Conservation (phyloP, 2,329 filamentous ascomycete species). For the Blumeria hordei region DNA sequence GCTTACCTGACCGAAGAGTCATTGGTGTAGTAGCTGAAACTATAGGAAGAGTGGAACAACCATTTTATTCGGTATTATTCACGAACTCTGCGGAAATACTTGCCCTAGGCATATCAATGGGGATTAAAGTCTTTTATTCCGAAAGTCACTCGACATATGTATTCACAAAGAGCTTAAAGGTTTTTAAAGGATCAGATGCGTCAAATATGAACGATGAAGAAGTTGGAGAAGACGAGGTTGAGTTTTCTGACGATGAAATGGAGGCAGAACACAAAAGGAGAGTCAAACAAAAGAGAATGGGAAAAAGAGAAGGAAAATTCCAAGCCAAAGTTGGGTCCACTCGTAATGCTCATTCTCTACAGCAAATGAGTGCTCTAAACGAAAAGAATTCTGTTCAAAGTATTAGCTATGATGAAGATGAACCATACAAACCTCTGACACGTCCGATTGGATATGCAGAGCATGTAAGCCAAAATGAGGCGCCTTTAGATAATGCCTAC, state of each 20-base stretch:
- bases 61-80: constrained; percentile 66
- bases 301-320: constrained; percentile 28
- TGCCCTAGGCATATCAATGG: constrained; percentile 40
- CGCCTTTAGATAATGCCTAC: constrained; percentile 17
- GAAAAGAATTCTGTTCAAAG: constrained; percentile 16
- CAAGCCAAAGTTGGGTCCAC: constrained; percentile 18
- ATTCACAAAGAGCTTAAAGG: constrained; percentile 61
- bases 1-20: constrained; percentile 47
- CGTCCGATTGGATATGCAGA: constrained; percentile 38
- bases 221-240: constrained; percentile 59
- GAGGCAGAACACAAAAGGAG: constrained; percentile 60
- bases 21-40: constrained; percentile 69
- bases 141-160: constrained; percentile 57
- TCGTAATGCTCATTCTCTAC: constrained; percentile 16
- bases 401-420: constrained; percentile 45
- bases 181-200: constrained; percentile 71
- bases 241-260: constrained; percentile 92
- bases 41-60: constrained; percentile 64
- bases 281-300: constrained; percentile 39
- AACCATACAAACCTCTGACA: constrained; percentile 46
- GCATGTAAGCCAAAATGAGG: constrained; percentile 20
- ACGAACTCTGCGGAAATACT: constrained; percentile 41
- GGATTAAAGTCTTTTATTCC: constrained; percentile 56
- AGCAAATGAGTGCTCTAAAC: constrained; percentile 3
- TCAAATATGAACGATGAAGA: constrained; percentile 93